Evolutionary conservation across 1,139 yeast genomes (phyloP).

Genomic region (Lodderomyces oxycetoniae): DNA sequence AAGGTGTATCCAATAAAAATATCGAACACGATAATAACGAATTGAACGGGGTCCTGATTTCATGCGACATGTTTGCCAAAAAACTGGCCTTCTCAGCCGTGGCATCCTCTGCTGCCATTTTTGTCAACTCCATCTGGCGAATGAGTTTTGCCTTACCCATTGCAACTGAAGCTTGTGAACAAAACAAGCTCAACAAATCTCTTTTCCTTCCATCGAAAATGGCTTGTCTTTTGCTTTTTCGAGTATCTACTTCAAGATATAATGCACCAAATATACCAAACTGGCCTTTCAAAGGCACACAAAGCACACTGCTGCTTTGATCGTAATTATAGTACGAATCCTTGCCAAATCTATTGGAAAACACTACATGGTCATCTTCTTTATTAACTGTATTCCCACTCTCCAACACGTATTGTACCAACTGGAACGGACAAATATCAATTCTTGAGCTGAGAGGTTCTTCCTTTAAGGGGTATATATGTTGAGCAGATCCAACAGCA

Average conservation of each 20-base stretch:
- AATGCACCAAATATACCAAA: slow-evolving; percentile 44
- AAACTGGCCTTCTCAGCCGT: slow-evolving; percentile 57
- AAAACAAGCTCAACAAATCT: slow-evolving; percentile 42
- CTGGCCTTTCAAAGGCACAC: slow-evolving; percentile 47
- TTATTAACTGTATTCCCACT: slow-evolving; percentile 37
- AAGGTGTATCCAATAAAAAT: slow-evolving; percentile 46
- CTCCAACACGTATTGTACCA: slow-evolving; percentile 37
- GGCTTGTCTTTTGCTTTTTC: slow-evolving; percentile 4
- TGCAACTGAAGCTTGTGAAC: slow-evolving; percentile 54
- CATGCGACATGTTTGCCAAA: slow-evolving; percentile 59
- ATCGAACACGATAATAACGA: slow-evolving; percentile 53
- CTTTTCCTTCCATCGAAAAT: slow-evolving; percentile 22
- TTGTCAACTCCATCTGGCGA: slow-evolving; percentile 49
- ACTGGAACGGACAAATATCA: slow-evolving; percentile 43
- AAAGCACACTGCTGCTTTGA: slow-evolving; percentile 33
- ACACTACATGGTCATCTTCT: slow-evolving; percentile 33
- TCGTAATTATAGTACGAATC: slow-evolving; percentile 42
- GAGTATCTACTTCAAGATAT: slow-evolving; percentile 33
- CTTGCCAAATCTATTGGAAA: slow-evolving; percentile 30
- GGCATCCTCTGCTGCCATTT: slow-evolving; percentile 55
- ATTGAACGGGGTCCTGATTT: slow-evolving; percentile 56
- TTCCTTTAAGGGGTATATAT: slow-evolving; percentile 28
- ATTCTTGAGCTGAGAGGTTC: slow-evolving; percentile 41
- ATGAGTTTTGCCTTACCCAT: slow-evolving; percentile 47
- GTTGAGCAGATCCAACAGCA: slow-evolving; percentile 42